Evolutionary conservation across 495 filamentous ascomycete species (phyloP).

Genomic region (Aspergillus sclerotioniger): DNA sequence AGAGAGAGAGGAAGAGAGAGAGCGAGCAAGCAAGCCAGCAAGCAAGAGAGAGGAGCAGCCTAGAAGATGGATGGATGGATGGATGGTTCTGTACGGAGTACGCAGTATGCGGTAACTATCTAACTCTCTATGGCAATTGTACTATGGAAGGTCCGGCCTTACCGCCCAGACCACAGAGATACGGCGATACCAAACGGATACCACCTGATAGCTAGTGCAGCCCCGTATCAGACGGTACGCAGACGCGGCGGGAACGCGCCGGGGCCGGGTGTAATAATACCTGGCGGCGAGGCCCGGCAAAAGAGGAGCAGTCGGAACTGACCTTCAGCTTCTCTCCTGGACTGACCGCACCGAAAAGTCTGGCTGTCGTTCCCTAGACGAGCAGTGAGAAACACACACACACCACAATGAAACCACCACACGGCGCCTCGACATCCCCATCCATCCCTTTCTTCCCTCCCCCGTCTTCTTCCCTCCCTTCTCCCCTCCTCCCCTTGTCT

Average conservation of each 20-base stretch:
- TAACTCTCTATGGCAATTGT: too few relatives aligned
- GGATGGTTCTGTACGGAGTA: too few relatives aligned
- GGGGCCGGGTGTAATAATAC: too few relatives aligned
- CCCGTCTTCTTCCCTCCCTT: slow-evolving; percentile 20
- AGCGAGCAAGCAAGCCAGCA: too few relatives aligned
- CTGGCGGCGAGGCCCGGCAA: neutral
- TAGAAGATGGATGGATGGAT: too few relatives aligned
- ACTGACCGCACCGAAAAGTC: slow-evolving; percentile 25
- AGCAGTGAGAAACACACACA: slow-evolving; percentile 24
- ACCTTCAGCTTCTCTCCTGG: slow-evolving; percentile 19
- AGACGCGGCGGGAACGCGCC: neutral
- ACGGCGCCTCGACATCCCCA: slow-evolving; percentile 24
- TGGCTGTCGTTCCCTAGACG: slow-evolving; percentile 24
- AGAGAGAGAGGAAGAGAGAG: too few relatives aligned
- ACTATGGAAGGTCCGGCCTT: too few relatives aligned
- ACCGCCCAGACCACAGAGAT: too few relatives aligned
- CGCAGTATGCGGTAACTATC: too few relatives aligned
- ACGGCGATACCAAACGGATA: too few relatives aligned
- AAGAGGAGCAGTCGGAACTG: neutral
- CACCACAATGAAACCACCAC: slow-evolving; percentile 32
- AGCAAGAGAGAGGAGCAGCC: too few relatives aligned
- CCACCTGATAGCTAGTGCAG: neutral
- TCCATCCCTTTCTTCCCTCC: slow-evolving; percentile 29
- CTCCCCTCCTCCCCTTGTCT: slow-evolving; percentile 18
- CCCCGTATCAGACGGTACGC: neutral